Evolutionary conservation across 73 alveolate species (phyloP).

Genomic region (Tetrahymena malaccensis): DNA sequence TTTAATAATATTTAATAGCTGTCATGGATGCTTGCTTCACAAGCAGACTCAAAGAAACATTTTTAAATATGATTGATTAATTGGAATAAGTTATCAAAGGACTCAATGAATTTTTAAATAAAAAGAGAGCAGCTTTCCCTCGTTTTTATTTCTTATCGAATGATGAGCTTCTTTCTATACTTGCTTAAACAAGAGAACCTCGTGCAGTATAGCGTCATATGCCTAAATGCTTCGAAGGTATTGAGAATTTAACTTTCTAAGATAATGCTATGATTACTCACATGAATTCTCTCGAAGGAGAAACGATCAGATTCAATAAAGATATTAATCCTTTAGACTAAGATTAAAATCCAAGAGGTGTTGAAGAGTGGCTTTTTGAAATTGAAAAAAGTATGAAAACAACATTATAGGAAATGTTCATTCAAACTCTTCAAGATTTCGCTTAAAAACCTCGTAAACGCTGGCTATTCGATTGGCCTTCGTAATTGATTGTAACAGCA

Average conservation of each 20-base stretch:
- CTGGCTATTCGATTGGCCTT: constrained; percentile 5
- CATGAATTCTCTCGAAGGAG: constrained; percentile 53
- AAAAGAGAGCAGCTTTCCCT: constrained; percentile 85
- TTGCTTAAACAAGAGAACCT: constrained; percentile 80
- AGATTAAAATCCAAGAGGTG: constrained; percentile 61
- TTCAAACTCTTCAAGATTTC: background rate
- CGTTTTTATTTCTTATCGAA: constrained; percentile 91
- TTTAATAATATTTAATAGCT: background rate
- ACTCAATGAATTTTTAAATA: constrained; percentile 82
- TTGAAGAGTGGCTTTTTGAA: constrained; percentile 42
- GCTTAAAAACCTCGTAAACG: constrained; percentile 7
- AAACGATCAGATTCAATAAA: constrained; percentile 10
- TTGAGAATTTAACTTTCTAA: constrained; percentile 54
- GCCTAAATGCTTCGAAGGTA: constrained; percentile 76
- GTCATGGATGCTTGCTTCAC: constrained; percentile 82
- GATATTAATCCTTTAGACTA: constrained; percentile 51
- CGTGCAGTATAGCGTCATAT: constrained; percentile 61
- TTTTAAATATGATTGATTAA: constrained; percentile 61
- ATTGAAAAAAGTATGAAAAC: constrained; percentile 24
- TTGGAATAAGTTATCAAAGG: constrained; percentile 86
- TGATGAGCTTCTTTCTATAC: constrained; percentile 90
- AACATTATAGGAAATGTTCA: background rate
- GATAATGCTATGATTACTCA: constrained; percentile 35
- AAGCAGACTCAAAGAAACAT: constrained; percentile 62
- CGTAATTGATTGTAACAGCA: constrained; percentile 22